Base-by-base conservation (phyloP, 768 basidiomycete species). In the Ramaria rubella region DNA sequence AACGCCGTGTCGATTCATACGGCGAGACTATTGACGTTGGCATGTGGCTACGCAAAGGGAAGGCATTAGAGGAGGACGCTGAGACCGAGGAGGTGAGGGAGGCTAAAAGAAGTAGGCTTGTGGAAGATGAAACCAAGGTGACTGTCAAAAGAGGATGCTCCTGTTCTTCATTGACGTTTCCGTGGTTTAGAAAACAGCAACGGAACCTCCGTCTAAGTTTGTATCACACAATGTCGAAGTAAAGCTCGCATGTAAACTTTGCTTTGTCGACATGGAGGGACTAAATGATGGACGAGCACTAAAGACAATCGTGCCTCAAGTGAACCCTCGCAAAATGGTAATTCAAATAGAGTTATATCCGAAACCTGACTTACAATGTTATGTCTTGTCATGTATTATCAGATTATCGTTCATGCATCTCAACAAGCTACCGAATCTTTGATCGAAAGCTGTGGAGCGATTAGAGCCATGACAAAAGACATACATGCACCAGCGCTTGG, bases 241-340 rank as follows among this genome's bases (percentile, higher is more conserved):
- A 24, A 85, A 92, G 57, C 67, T 98, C 31, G 82, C 87, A 29
- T 96, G 95, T 63, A 83, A 87, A 4, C 72, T 98, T 27, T 80
- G 94, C 45, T 98, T 90, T 64, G 83, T 98, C 45, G 95, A 99
- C 65, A 85, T 98, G 81, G 96, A 98, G 65, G 96, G 96, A 29
- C 73, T 95, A 52, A 94, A 94, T 63, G 96, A 99, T 64, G 95
- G 95, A 1, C 89, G 95, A 59, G 94, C 96, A 1, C 86, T 96
- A 59, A 97, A 97, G 70, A 94, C 90, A 0, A 96, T 99, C 60
- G 86, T 98, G 4, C 91, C 95, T 3, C 91, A 96, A 74, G 84
- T 99, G 59, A 94, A 95, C 65, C 96, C 96, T 29, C 80, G 96
- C 19, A 94, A 94, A 76, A 85, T 98, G 83, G 95, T 94, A 55